These are phyloP conservation scores for Marsdenia floribunda DNA, from an alignment of 257 asterid genomes.

Conservation along the genomic window DNA sequence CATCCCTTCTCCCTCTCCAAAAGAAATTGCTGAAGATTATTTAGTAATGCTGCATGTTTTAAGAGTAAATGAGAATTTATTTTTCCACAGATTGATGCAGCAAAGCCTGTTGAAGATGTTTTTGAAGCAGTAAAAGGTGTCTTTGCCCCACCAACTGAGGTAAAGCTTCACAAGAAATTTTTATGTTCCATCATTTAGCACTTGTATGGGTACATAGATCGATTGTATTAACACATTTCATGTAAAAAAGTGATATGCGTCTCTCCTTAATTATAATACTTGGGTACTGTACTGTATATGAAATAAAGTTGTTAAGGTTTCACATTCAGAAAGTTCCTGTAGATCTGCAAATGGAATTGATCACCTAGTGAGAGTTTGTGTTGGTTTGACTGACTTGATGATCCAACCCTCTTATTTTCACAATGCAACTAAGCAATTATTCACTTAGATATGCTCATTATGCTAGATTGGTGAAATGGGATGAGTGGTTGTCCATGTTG, in stretches of 20 bases:
- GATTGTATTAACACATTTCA: background rate
- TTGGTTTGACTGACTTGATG: background rate
- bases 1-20: background rate
- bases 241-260: background rate
- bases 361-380: background rate
- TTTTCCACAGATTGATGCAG: conserved; percentile 61
- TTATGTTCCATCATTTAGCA: conserved; percentile 7
- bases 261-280: background rate
- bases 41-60: background rate
- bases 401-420: background rate
- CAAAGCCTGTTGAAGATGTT: conserved; percentile 63
- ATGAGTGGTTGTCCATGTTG: background rate
- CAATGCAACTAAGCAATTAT: background rate
- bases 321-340: background rate
- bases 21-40: background rate
- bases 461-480: background rate
- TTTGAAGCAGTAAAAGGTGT: conserved; percentile 67
- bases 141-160: conserved; percentile 51
- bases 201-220: background rate
- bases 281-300: background rate
- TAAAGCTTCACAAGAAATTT: conserved; percentile 18
- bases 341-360: background rate
- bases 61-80: conserved; percentile 13
- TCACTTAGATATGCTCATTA: background rate
- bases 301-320: background rate